phyloP scores from a whole-genome alignment of 1,139 yeast species.

The Debaryomycetaceae sp. region DNA sequence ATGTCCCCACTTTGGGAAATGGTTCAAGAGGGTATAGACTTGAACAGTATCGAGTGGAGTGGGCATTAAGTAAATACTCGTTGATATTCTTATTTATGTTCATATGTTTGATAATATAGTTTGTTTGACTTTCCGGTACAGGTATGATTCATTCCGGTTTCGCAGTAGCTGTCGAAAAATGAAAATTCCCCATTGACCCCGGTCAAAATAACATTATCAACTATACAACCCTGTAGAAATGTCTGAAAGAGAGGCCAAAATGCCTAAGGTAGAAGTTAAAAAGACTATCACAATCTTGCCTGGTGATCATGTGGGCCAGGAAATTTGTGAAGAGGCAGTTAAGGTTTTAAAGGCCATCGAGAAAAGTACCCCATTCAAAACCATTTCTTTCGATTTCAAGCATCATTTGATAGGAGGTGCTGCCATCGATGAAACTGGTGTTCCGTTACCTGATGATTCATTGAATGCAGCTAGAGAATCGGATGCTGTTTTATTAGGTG shows the following conservation, averaged over 20 bases:
- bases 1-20: slow-evolving; percentile 97
- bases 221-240: slow-evolving; percentile 3
- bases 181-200: no score
- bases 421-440: slow-evolving; percentile 95
- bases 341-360: slow-evolving; percentile 82
- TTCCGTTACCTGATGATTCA: slow-evolving; percentile 85
- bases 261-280: slow-evolving; percentile 13
- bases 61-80: slow-evolving; percentile 58
- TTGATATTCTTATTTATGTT: background rate
- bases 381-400: slow-evolving; percentile 68
- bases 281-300: slow-evolving; percentile 85
- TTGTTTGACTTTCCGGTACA: background rate
- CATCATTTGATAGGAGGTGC: slow-evolving; percentile 95
- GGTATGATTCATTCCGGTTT: background rate
- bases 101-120: background rate
- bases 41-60: slow-evolving; percentile 94
- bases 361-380: slow-evolving; percentile 50
- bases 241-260: slow-evolving; percentile 12
- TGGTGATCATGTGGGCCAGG: slow-evolving; percentile 97
- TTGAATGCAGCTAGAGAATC: slow-evolving; percentile 82
- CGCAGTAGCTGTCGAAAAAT: background rate
- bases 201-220: background rate
- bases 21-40: slow-evolving; percentile 98
- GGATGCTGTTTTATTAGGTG: slow-evolving; percentile 93
- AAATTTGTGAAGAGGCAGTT: slow-evolving; percentile 84